phyloP scores from a whole-genome alignment of 1,284 basidiomycete species.

The Moesziomyces parantarcticus region DNA sequence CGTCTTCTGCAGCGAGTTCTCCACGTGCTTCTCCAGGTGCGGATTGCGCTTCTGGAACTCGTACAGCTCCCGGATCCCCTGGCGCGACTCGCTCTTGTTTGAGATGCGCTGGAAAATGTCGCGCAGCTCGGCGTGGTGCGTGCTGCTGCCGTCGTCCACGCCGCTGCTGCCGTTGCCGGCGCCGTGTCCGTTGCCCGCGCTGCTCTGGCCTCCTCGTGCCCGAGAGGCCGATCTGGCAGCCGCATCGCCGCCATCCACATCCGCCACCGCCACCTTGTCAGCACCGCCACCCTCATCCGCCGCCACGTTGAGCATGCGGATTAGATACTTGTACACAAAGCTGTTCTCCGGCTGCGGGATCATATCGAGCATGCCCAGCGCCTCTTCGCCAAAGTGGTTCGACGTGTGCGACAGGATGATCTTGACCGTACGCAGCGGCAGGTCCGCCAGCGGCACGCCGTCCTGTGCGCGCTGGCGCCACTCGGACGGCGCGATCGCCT shows the following conservation, averaged over 20 bases:
- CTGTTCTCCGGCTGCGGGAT: conserved; percentile 60
- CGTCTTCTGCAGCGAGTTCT: conserved; percentile 68
- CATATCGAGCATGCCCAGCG: conserved; percentile 57
- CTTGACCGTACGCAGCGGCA: conserved; percentile 97
- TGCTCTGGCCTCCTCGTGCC: conserved; percentile 19
- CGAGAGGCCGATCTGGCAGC: conserved; percentile 59
- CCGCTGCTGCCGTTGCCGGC: conserved; percentile 10
- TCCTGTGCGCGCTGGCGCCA: conserved; percentile 91
- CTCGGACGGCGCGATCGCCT: conserved; percentile 91
- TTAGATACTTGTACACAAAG: conserved; percentile 62
- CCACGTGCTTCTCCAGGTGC: conserved; percentile 84
- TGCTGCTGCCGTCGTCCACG: conserved; percentile 72
- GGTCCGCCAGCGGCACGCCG: conserved; percentile 91
- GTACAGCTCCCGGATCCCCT: conserved; percentile 93
- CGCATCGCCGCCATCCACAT: conserved; percentile 76
- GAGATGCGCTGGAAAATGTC: conserved; percentile 90
- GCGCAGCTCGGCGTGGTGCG: conserved; percentile 79
- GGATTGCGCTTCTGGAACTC: conserved; percentile 92
- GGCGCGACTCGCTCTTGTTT: conserved; percentile 81
- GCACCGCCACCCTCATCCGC: conserved; percentile 23
- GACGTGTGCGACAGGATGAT: conserved; percentile 69
- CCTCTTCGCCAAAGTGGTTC: conserved; percentile 56
- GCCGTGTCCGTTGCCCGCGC: conserved; percentile 33
- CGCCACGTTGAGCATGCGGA: conserved; percentile 58
- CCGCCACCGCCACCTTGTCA: conserved; percentile 32